Percentiles rank a stretch among this genome's conserved stretches.
Evolutionary conservation across 176 grass and related monocot genomes (phyloP).

Genomic region (Thalia dealbata): DNA sequence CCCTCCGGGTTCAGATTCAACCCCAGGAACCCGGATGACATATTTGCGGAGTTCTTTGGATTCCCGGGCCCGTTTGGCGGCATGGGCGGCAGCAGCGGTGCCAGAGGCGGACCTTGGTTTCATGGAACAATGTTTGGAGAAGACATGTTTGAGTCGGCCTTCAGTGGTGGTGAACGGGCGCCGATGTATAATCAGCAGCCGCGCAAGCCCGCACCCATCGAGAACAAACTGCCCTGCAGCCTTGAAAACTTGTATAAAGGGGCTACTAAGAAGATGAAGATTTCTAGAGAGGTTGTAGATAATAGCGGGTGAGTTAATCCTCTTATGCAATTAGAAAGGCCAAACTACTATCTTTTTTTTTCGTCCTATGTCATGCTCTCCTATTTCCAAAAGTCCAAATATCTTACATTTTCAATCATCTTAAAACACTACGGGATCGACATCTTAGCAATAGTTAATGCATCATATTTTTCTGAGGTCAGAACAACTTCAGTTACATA

Average conservation of each 20-base stretch:
- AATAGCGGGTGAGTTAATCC: background rate
- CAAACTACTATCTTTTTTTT: background rate
- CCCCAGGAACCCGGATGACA: conserved; percentile 3
- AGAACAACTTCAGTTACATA: too few relatives aligned
- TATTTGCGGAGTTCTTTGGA: conserved; percentile 2
- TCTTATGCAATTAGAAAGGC: background rate
- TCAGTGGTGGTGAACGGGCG: background rate
- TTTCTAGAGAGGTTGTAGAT: conserved; percentile 6
- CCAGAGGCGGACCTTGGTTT: background rate
- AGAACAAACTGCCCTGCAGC: conserved; percentile 10
- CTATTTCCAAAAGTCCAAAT: background rate
- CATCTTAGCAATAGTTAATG: too few relatives aligned
- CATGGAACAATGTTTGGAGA: conserved; percentile 1
- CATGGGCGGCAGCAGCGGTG: background rate
- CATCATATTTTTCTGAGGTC: too few relatives aligned
- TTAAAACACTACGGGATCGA: background rate
- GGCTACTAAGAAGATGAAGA: conserved; percentile 10
- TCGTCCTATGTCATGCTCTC: background rate
- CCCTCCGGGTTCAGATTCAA: conserved; percentile 6
- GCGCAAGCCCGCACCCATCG: background rate
- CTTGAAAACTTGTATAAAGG: conserved; percentile 12
- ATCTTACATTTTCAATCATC: background rate
- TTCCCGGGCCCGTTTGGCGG: background rate
- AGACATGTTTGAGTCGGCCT: background rate
- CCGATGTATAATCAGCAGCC: background rate